These are phyloP conservation scores for Trichoderma aggressivum DNA, from an alignment of 2,329 filamentous ascomycete species.

Conservation along the genomic window DNA sequence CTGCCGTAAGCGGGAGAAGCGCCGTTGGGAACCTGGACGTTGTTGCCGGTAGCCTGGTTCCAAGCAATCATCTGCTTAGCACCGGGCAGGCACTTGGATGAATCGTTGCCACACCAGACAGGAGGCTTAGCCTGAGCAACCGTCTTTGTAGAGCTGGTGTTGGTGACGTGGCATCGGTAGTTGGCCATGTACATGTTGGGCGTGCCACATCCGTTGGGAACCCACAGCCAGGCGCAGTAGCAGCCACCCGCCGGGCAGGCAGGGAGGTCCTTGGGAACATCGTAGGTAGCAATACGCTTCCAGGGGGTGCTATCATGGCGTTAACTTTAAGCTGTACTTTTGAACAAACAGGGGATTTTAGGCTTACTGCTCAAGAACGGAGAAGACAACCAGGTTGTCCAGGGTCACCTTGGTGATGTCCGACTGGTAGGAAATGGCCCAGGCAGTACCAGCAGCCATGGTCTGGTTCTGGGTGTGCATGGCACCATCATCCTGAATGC, in stretches of 20 bases:
- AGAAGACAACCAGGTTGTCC: slow-evolving; percentile 47
- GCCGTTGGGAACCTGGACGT: slow-evolving; percentile 25
- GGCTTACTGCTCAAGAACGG: slow-evolving; percentile 38
- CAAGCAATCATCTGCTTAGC: slow-evolving; percentile 49
- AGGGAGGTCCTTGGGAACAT: slow-evolving; percentile 25
- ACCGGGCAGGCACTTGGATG: slow-evolving; percentile 39
- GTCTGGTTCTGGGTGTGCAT: slow-evolving; percentile 43
- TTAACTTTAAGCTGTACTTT: not conserved
- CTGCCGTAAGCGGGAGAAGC: slow-evolving; percentile 27
- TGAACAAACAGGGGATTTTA: not conserved
- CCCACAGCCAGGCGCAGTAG: slow-evolving; percentile 28
- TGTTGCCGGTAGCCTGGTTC: slow-evolving; percentile 36
- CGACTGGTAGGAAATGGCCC: slow-evolving; percentile 45
- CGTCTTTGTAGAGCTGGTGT: slow-evolving; percentile 34
- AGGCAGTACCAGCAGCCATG: slow-evolving; percentile 42
- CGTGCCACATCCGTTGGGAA: slow-evolving; percentile 25
- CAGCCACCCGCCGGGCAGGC: slow-evolving; percentile 25
- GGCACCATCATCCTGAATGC: slow-evolving; percentile 38
- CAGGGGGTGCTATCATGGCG: slow-evolving; percentile 22
- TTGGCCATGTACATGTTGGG: slow-evolving; percentile 43
- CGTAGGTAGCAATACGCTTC: slow-evolving; percentile 24
- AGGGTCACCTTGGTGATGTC: slow-evolving; percentile 42
- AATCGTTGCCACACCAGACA: slow-evolving; percentile 39
- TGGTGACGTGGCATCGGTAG: slow-evolving; percentile 45
- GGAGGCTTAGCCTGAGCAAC: slow-evolving; percentile 39